Evolutionary conservation across 176 grass and related monocot species (phyloP), one percentile per base, ranked within the genome.

Genomic region (Rhynchospora tenuis): DNA sequence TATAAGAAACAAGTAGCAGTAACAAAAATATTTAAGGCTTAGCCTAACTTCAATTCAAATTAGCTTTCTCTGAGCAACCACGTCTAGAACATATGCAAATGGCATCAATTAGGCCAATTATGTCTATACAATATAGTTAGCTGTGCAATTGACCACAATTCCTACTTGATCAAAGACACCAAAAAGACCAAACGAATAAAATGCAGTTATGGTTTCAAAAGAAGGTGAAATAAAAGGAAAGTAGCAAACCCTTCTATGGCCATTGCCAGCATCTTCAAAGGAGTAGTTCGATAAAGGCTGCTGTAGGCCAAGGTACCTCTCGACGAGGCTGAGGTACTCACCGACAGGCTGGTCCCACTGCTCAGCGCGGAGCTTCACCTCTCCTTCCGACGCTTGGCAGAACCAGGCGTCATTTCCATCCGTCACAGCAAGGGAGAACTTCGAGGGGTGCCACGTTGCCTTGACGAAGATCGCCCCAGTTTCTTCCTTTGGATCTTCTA

Each of bases 331-430:
- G 59, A 98, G 81, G 58, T 98, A 98, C 56, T 98, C 95, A 38
- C 64, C 0, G 29, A 91, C 85, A n/a, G 92, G 80, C 66, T 93
- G 92, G 86, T 98, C 95, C 95, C 95, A 98, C 79, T 93, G 95
- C 86, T 98, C 95, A 5, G 92, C 90, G 6, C 95, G 91, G 82
- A 94, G 89, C 71, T 82, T 90, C 87, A 98, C 92, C 89, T 94
- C 92, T 52, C 85, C 86, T 62, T 97, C 95, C 58, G 92, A 91
- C 56, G 92, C 92, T 12, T 93, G 83, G 84, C 92, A 93, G 83
- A 86, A 71, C 95, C 92, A 98, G 15, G 92, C 87, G 66, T 88
- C 84, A 77, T 86, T 72, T 52, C 92, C 90, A 76, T 98, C 95
- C 51, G 96, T 93, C 83, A 93, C 83, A 24, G 91, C 91, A 61